Percentiles rank a stretch among this genome's conserved stretches.
phyloP scores from a whole-genome alignment of 306 rosid genomes.

The Cicer judaicum region DNA sequence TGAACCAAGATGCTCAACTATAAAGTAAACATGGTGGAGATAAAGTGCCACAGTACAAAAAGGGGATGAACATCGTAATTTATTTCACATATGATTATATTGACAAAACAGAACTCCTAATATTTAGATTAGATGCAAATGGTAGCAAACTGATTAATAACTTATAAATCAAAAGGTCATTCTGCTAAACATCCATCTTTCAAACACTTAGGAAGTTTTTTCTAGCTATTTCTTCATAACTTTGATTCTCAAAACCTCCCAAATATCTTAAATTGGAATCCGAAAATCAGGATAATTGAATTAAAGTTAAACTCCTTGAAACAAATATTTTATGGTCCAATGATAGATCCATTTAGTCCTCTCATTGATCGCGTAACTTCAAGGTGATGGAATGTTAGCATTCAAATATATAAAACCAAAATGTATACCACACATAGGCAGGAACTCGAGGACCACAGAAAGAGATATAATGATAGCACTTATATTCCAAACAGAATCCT shows the following conservation, averaged over 20 bases:
- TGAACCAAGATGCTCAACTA: slow-evolving; percentile 32
- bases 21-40: slow-evolving; percentile 30
- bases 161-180: slow-evolving; percentile 29
- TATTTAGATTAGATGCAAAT: slow-evolving; percentile 25
- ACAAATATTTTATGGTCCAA: slow-evolving; percentile 26
- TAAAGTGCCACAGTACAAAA: slow-evolving; percentile 27
- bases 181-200: neutral
- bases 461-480: slow-evolving; percentile 1
- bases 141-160: slow-evolving; percentile 15
- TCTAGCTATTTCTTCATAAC: slow-evolving; percentile 29
- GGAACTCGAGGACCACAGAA: neutral
- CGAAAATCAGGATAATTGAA: slow-evolving; percentile 3
- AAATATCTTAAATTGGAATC: slow-evolving; percentile 27
- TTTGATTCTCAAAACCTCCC: slow-evolving; percentile 7
- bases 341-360: slow-evolving; percentile 27
- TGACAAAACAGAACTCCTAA: slow-evolving; percentile 18
- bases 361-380: neutral
- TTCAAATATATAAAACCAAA: slow-evolving; percentile 18
- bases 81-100: slow-evolving; percentile 15
- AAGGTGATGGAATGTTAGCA: slow-evolving; percentile 25
- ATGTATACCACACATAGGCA: slow-evolving; percentile 8
- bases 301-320: slow-evolving; percentile 13
- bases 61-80: slow-evolving; percentile 16
- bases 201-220: slow-evolving; percentile 24
- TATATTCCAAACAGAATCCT: neutral